Base-by-base conservation (phyloP, 768 basidiomycete genomes). In the Gloeophyllum trabeum region DNA sequence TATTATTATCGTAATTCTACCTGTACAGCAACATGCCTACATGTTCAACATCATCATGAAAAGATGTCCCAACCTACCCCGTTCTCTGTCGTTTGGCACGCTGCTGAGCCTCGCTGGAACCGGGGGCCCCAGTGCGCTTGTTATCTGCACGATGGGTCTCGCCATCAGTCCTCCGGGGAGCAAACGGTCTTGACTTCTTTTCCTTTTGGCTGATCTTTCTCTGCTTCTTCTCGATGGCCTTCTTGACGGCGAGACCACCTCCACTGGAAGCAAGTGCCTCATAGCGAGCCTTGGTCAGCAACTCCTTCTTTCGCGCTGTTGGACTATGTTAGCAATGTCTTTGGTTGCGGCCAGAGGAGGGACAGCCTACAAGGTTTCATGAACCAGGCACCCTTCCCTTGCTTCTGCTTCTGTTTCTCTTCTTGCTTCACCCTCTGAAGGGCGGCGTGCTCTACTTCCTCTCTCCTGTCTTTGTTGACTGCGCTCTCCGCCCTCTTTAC, bases 201-300 rank as follows among this genome's bases (percentile, higher is more conserved):
- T 94, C 92, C 59, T 85, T 91, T 60, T 90, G 87, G 40, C 72
- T 71, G 16, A 81, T 65, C 67, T 92, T 94, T 59, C 76, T 87
- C 61, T 86, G 79, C 59, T 79, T 91, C 71, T 86, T 93, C 51
- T 87, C 87, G 22, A 94, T 78, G 4, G 77, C 87, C 60, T 83
- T 91, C 56, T 83, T 87, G 41, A 93, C 85, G 1, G 89, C 88
- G 3, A 69, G 62, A 48, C 75, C 78, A 5, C 93, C 91, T 3
- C 90, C 91, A 43, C 73, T 65, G 14, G 71, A 70, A 4, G 83
- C 80, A 34, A 92, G 68, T 5, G 82, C 82, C 20, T 91, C 81
- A 56, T 85, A 88, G 44, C 81, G 73, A 13, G 90, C 85, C 42
- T 79, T 75, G 43, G 77, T 61, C 1, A 94, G 52, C 21, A 91